Evolutionary conservation across 2,329 filamentous ascomycete genomes (phyloP), one percentile per base, ranked within the genome.

Genomic region (Sarocladium kiliense): DNA sequence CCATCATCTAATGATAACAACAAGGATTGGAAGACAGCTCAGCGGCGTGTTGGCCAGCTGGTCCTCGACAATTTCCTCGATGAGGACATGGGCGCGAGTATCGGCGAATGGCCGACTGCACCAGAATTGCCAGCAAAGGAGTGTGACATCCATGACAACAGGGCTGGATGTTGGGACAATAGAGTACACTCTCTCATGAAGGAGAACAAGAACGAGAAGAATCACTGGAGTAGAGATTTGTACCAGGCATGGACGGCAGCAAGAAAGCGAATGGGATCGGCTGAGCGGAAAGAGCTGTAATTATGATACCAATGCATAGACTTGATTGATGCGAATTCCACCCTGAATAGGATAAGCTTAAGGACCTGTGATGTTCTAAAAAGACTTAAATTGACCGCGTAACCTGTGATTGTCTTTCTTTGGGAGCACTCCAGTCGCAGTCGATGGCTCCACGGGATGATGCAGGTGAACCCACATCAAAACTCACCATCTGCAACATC

Each of bases 1-100:
- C 10, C 44, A 27, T 30, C 21, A 12, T 30, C 44, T 10, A 11
- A 74, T 3, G 73, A 70, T 9, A 68, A 75, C 23, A 74, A 70
- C n/a, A 66, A 71, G 3, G 72, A 74, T 25, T 81, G 82, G 72
- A 75, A 75, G 14, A 64, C 69, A 1, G 76, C 79, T 5, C 75
- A 79, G 63, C 75, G 74, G 56, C 82, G 79, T 62, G 77, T 80
- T 23, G 81, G 78, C 1, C 74, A 82, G 57, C 73, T 87, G 55
- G 75, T 86, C 26, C 74, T 80, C 32, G 85, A 88, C 63, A 84
- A 77, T 57, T 88, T 88, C 63, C 70, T 88, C n/a, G 85, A 88
- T 62, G 77, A 79, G 58, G 76, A 80, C 56, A 84, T 86, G 76
- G 83, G 84, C 39, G 84, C 84, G 2, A 71, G 72, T 23, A 59